Percentiles rank a stretch among this genome's conserved stretches.
Conservation (phyloP, 139 green algal species). For the Chlamydomonas applanata region DNA sequence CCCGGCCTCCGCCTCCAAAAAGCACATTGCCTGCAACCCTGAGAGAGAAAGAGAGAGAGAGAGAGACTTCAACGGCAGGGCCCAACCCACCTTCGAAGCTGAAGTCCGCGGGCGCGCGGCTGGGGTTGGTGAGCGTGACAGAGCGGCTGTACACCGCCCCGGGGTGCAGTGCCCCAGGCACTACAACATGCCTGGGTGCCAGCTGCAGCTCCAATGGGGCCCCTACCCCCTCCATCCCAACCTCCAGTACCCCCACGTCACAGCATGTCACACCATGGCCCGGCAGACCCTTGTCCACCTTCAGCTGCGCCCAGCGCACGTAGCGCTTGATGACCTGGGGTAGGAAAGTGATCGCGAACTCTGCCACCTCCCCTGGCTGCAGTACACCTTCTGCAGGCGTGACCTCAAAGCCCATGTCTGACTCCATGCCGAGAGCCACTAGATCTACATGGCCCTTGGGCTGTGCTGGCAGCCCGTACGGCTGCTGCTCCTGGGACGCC, state of each 20-base stretch:
- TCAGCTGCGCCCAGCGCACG: slow-evolving; percentile 35
- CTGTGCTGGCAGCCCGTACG: background rate
- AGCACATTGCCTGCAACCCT: no score
- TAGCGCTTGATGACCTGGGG: slow-evolving; percentile 19
- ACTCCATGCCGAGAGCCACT: slow-evolving; percentile 27
- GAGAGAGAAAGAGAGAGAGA: no score
- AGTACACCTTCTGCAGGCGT: slow-evolving; percentile 30
- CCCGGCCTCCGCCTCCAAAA: no score
- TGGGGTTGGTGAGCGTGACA: slow-evolving; percentile 34
- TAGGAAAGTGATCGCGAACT: slow-evolving; percentile 44
- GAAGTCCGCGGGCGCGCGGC: slow-evolving; percentile 20
- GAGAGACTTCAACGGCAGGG: no score
- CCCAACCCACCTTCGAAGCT: slow-evolving; percentile 10
- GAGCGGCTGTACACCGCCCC: background rate
- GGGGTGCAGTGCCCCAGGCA: slow-evolving; percentile 36
- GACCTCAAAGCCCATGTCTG: slow-evolving; percentile 18
- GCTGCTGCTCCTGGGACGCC: no score
- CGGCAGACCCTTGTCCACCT: slow-evolving; percentile 24
- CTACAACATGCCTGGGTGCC: slow-evolving; percentile 10
- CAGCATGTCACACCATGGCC: background rate
- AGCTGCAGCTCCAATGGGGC: slow-evolving; percentile 20
- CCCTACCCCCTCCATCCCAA: slow-evolving; percentile 46
- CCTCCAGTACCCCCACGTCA: slow-evolving; percentile 39
- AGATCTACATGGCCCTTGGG: slow-evolving; percentile 27
- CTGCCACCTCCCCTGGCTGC: slow-evolving; percentile 34